Conservation (phyloP, 2,329 filamentous ascomycete genomes). For the Monosporascus sp. region DNA sequence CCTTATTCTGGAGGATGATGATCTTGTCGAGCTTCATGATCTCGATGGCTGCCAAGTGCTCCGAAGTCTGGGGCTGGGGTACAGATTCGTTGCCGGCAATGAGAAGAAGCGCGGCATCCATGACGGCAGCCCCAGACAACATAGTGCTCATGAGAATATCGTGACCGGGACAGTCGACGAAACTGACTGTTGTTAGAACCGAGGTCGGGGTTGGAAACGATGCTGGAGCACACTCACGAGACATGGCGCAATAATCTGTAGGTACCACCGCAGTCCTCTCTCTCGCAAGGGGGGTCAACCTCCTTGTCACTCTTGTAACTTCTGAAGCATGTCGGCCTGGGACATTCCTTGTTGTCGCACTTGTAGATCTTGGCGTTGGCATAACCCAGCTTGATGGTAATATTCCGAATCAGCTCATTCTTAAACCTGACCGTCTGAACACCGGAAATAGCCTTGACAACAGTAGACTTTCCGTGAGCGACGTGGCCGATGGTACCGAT, state of each 20-base stretch:
- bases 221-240: slow-evolving; percentile 57
- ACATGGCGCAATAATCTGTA: slow-evolving; percentile 89
- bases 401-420: slow-evolving; percentile 98
- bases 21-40: slow-evolving; percentile 99
- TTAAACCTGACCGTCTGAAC: slow-evolving; percentile 99
- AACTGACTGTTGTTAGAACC: slow-evolving; percentile 45
- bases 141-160: slow-evolving; percentile 99
- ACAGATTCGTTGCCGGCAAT: slow-evolving; percentile 98
- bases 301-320: slow-evolving; percentile 99
- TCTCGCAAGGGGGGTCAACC: slow-evolving; percentile 91
- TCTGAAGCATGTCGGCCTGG: slow-evolving; percentile 88
- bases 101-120: slow-evolving; percentile 94
- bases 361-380: slow-evolving; percentile 99
- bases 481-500: slow-evolving; percentile 98
- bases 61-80: slow-evolving; percentile 96
- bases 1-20: slow-evolving; percentile 99
- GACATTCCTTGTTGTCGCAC: slow-evolving; percentile 88
- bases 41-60: slow-evolving; percentile 97
- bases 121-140: slow-evolving; percentile 98
- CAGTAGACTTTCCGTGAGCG: slow-evolving; percentile 97
- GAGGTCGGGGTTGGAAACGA: background rate
- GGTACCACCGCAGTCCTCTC: slow-evolving; percentile 81
- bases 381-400: slow-evolving; percentile 99
- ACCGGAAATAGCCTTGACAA: slow-evolving; percentile 97
- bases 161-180: slow-evolving; percentile 98